Evolutionary conservation across 2,329 filamentous ascomycete species (phyloP).

Genomic region (Teratosphaeriaceae sp.): DNA sequence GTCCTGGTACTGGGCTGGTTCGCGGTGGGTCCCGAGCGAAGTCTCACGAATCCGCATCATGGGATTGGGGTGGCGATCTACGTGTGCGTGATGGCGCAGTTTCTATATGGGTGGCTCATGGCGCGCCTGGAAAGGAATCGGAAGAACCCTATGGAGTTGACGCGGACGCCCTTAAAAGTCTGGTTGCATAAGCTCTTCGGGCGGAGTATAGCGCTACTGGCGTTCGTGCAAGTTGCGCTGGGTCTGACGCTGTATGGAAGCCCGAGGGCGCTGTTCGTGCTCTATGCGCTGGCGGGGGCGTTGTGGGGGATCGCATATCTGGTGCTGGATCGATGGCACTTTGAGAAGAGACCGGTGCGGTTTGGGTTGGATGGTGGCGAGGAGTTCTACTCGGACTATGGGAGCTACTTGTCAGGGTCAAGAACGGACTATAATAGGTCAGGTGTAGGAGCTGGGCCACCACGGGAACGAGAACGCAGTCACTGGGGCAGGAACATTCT

Average conservation of each 20-base stretch:
- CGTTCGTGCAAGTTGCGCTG: constrained; percentile 78
- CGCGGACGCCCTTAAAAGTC: constrained; percentile 47
- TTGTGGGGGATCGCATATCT: constrained; percentile 72
- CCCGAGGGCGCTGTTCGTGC: constrained; percentile 73
- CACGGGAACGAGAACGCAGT: constrained; percentile 20
- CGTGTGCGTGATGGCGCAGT: constrained; percentile 63
- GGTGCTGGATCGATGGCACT: constrained; percentile 64
- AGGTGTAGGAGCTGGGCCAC: constrained; percentile 18
- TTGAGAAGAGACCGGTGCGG: constrained; percentile 38
- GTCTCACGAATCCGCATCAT: constrained; percentile 75
- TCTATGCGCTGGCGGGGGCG: constrained; percentile 74
- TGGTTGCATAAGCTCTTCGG: constrained; percentile 83
- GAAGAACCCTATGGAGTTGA: constrained; percentile 35
- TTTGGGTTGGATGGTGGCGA: constrained; percentile 6
- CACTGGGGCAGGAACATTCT: constrained; percentile 41
- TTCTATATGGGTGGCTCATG: constrained; percentile 62
- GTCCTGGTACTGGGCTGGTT: constrained; percentile 71
- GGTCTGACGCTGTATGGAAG: constrained; percentile 90
- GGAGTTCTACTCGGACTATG: constrained; percentile 46
- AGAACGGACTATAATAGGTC: constrained; percentile 46
- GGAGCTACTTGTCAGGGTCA: constrained; percentile 51
- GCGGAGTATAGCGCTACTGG: constrained; percentile 68
- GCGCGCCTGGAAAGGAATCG: constrained; percentile 42
- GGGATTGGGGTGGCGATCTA: constrained; percentile 77
- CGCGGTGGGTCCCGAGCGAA: constrained; percentile 66